Conservation (phyloP, 306 rosid genomes). For the Quercus cerris region DNA sequence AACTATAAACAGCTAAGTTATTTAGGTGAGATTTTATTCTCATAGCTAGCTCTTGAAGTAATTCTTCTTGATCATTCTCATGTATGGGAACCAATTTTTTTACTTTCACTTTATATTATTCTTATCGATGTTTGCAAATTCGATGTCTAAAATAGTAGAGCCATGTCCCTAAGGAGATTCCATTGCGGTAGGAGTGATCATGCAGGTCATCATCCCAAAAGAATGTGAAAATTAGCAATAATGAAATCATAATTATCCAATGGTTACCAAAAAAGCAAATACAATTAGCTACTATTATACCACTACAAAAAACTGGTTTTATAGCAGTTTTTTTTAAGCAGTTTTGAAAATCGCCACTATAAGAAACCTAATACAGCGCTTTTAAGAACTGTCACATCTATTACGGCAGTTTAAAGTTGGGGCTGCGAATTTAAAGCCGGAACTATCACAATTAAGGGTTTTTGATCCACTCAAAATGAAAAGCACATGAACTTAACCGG, state of each 20-base stretch:
- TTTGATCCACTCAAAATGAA: no score
- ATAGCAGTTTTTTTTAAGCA: no score
- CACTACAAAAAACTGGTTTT: no score
- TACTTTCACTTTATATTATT: background rate
- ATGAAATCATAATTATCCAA: background rate
- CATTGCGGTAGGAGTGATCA: background rate
- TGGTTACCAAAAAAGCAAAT: background rate
- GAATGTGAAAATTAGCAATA: background rate
- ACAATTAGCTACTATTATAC: no score
- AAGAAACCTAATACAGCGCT: accelerated
- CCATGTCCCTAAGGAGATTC: background rate
- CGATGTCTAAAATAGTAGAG: background rate
- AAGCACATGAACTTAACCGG: no score
- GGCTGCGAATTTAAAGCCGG: no score
- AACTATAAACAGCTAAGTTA: background rate
- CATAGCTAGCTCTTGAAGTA: background rate
- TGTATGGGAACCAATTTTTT: background rate
- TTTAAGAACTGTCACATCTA: no score
- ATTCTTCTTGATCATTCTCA: background rate
- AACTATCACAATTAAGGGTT: no score
- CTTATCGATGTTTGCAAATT: background rate
- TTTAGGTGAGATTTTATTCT: background rate
- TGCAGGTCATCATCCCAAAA: background rate
- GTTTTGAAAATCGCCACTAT: no score
- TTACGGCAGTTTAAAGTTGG: no score